Base-by-base conservation (phyloP, 371 early-diverging fungal genomes). In the Mortierella sp. region DNA sequence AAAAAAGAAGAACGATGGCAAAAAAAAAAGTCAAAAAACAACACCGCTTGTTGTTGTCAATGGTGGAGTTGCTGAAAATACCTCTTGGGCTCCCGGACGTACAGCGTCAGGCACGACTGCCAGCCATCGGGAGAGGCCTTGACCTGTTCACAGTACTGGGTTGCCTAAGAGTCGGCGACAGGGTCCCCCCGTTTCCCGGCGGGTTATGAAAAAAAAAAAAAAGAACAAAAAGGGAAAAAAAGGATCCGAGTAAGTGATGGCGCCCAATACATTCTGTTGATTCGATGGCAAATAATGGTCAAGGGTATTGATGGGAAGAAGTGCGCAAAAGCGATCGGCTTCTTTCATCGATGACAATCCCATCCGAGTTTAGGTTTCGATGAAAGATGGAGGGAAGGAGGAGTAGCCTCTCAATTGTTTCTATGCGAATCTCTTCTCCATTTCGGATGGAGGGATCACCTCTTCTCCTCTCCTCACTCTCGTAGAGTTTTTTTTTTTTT, bases 131-230 rank as follows among this genome's bases (percentile, higher is more conserved):
- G 83, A 48, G 94, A 90, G 51, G 83, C 83, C 73, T 91, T 92
- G 50, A 98, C 85, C 80, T 92, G 89, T 68, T 94, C 94, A 80
- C 93, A 95, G 81, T 92, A 97, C 60, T 89, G 89, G 50, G 87
- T 94, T 2, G 97, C 98, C 93, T 96, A 86, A n/a, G 43, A 53
- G 53, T 19, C 37, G 37, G 37, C 37, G 37, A 37, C 9, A 37
- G 37, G 37, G 9, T 37, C 37, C n/a, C n/a, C n/a, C n/a, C 37
- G 37, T 23, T 12, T 44, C 52, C 19, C 43, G 25, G 56, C 25
- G 28, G 14, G 50, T 50, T 25, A 28, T 46, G 53, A 28, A 61
- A n/a, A n/a, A 57, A 56, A 56, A 14, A 16, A 63, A 18, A 28
- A 51, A 59, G 21, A 26, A 55, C 37, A 55, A 26, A 53, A 63